phyloP scores from a whole-genome alignment of 179 eudicot species.

The Nepenthes alata region DNA sequence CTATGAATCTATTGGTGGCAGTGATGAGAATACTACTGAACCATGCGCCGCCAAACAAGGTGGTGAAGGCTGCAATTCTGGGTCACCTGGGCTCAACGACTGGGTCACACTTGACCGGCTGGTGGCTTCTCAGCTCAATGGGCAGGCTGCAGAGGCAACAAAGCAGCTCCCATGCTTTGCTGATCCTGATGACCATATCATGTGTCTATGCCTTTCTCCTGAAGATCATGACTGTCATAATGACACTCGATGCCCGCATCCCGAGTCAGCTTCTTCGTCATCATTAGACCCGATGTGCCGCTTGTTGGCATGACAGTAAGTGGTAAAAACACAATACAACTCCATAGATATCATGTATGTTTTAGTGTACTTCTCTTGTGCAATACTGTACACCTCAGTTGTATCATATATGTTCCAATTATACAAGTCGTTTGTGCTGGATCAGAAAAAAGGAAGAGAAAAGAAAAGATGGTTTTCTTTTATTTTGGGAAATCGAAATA shows the following conservation, averaged over 20 bases:
- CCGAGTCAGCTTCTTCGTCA: slow-evolving; percentile 17
- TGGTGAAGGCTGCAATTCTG: not conserved
- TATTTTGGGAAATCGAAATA: too few species aligned
- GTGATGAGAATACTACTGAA: not conserved
- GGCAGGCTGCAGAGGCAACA: slow-evolving; percentile 6
- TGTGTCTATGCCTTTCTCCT: slow-evolving; percentile 12
- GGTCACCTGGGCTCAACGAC: slow-evolving; percentile 3
- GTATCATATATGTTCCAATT: too few species aligned
- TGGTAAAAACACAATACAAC: too few species aligned
- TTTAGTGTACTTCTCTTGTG: too few species aligned
- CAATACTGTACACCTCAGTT: too few species aligned
- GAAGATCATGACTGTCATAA: slow-evolving; percentile 9
- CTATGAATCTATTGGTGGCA: not conserved
- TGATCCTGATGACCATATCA: slow-evolving; percentile 1
- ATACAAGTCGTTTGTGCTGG: too few species aligned
- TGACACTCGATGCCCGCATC: slow-evolving; percentile 17
- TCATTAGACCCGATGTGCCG: slow-evolving; percentile 22
- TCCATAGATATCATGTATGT: too few species aligned
- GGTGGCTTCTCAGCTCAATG: slow-evolving; percentile 25
- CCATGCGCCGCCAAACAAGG: not conserved
- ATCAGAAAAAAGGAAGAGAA: too few species aligned
- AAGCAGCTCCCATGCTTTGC: slow-evolving; percentile 5
- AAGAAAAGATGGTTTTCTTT: too few species aligned
- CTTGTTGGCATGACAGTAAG: slow-evolving; percentile 13
- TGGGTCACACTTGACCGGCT: slow-evolving; percentile 27